Conservation (phyloP, 75 land plant genomes). For the Ceratopteris richardii region DNA sequence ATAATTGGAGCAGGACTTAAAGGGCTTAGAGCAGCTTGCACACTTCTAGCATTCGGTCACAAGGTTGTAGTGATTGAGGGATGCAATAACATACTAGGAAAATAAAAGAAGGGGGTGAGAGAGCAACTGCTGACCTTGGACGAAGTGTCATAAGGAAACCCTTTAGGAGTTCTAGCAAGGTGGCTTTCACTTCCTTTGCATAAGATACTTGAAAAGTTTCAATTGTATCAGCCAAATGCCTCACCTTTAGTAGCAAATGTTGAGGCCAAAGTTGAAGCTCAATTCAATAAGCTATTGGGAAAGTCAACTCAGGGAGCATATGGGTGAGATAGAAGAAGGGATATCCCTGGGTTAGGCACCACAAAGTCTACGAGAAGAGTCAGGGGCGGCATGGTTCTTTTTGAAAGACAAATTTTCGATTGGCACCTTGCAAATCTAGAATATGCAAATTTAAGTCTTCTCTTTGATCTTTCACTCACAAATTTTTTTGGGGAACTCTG, state of each 20-base stretch:
- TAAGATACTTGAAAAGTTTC: conserved; percentile 80
- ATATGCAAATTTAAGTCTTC: conserved; percentile 81
- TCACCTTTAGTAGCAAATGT: too few species aligned
- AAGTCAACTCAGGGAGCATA: conserved; percentile 45
- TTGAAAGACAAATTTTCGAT: conserved; percentile 67
- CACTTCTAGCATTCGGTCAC: too few species aligned
- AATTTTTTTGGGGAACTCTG: conserved; percentile 74
- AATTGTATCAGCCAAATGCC: conserved; percentile 67
- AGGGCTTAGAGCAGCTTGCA: too few species aligned
- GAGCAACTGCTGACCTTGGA: conserved; percentile 78
- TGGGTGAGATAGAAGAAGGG: conserved; percentile 39
- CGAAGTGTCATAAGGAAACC: conserved; percentile 96
- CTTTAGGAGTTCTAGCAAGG: conserved; percentile 79
- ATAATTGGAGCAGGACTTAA: too few species aligned
- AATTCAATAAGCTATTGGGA: conserved; percentile 84
- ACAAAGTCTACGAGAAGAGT: conserved; percentile 46
- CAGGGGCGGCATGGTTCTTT: conserved; percentile 40
- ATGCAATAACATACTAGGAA: conserved; percentile 67
- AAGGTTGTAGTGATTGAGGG: too few species aligned
- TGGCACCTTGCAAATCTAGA: conserved; percentile 96
- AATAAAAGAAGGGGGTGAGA: conserved; percentile 39
- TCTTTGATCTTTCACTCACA: conserved; percentile 63
- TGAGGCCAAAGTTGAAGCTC: conserved; percentile 54
- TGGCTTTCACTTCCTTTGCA: conserved; percentile 79
- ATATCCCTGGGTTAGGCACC: conserved; percentile 66